Conservation (phyloP, 805 yeast species). For the Yarrowia porcina region DNA sequence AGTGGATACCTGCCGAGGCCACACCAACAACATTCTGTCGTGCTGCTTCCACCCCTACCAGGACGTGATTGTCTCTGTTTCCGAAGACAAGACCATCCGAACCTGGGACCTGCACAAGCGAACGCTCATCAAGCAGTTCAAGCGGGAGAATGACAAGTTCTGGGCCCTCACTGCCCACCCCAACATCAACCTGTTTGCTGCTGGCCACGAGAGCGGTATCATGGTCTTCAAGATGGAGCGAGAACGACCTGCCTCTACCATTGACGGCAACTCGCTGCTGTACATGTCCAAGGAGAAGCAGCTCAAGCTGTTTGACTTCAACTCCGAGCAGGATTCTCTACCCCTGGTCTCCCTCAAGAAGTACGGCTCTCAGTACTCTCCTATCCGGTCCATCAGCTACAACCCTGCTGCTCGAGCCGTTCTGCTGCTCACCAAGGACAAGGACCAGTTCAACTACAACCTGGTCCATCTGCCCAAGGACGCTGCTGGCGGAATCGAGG, state of each 20-base stretch:
- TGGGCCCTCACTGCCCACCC: slow-evolving; percentile 94
- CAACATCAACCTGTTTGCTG: slow-evolving; percentile 83
- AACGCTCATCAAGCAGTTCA: slow-evolving; percentile 88
- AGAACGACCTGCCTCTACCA: slow-evolving; percentile 89
- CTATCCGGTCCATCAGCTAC: slow-evolving; percentile 78
- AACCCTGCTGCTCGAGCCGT: slow-evolving; percentile 90
- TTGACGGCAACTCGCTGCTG: slow-evolving; percentile 67
- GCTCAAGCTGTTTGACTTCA: slow-evolving; percentile 73
- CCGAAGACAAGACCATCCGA: slow-evolving; percentile 94
- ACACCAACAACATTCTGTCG: slow-evolving; percentile 86
- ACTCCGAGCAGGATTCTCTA: slow-evolving; percentile 58
- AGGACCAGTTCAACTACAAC: slow-evolving; percentile 63
- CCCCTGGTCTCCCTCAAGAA: slow-evolving; percentile 83
- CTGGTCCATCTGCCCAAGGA: slow-evolving; percentile 77
- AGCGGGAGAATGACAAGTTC: slow-evolving; percentile 90
- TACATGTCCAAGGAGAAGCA: slow-evolving; percentile 83
- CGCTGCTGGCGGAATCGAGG: slow-evolving; percentile 84
- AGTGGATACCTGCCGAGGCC: slow-evolving; percentile 97
- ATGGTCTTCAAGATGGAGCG: slow-evolving; percentile 97
- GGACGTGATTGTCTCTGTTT: slow-evolving; percentile 86
- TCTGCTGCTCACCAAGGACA: slow-evolving; percentile 66
- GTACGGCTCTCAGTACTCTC: slow-evolving; percentile 81
- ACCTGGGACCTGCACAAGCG: slow-evolving; percentile 96
- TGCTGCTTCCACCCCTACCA: slow-evolving; percentile 91
- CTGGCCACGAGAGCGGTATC: slow-evolving; percentile 95